Base-by-base conservation (phyloP, 495 filamentous ascomycete species). In the Chaetomium tenue region DNA sequence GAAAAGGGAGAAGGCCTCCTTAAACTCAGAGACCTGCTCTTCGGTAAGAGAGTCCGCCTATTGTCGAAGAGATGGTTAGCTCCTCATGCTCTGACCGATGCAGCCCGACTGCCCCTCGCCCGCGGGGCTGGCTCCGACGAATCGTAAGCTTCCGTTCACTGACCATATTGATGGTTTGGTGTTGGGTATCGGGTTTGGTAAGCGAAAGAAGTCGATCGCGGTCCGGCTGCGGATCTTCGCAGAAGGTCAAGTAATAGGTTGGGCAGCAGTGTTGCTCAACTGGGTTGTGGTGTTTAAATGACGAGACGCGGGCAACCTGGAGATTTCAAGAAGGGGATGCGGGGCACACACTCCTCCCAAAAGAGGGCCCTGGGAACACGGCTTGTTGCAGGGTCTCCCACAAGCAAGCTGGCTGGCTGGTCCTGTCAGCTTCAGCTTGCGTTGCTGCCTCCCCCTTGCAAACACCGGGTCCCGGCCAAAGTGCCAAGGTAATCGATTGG, bases 11-110 rank as follows among this genome's bases (percentile, higher is more conserved):
- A 98, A 98, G 53, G 94, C 94, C 83, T 98, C 95, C 89, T 98
- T 98, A 82, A 98, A 98, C 83, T 98, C 94, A 76, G 93, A 97
- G 72, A 98, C 93, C 86, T 98, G 94, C 81, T 98, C 94, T 84
- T 98, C 94, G 71, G 94, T 97, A 68, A 98, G 87, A 75, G 91
- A 89, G 76, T 95, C 91, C 76, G 91, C 91, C 91, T 94, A 74
- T 71, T 60, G 54, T 39, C 47, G 52, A 28, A 48, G 28, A 30
- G 13, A 39, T 61, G 16, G 72, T 72, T 60, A 74, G 73, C 62
- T 69, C n/a, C 13, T 65, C 26, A 63, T 57, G 58, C 25, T 15
- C 39, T 48, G 44, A 37, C 33, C 16, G 23, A 52, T 26, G 62
- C 56, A 64, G 51, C 46, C 42, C 39, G 59, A 64, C 52, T 65